Percentiles rank a stretch among this genome's conserved stretches.
These are phyloP conservation scores for Metarhizium anisopliae DNA, from an alignment of 2,329 filamentous ascomycete genomes.

Conservation along the genomic window DNA sequence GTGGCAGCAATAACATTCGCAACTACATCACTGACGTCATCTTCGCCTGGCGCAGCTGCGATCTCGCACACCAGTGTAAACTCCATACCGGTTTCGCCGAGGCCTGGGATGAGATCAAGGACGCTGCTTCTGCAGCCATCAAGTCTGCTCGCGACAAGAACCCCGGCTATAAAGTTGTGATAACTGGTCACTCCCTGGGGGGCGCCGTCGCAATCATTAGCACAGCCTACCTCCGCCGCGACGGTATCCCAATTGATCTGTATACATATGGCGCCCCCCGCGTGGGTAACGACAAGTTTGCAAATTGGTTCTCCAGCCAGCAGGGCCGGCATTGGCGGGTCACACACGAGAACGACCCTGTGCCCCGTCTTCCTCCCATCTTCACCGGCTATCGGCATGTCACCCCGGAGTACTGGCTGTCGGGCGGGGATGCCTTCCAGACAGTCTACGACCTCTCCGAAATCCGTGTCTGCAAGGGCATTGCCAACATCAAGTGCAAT, in stretches of 20 bases:
- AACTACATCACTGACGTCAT: conserved; percentile 53
- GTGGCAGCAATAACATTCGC: conserved; percentile 47
- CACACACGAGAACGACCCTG: conserved; percentile 58
- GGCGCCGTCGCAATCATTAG: conserved; percentile 55
- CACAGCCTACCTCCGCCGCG: conserved; percentile 43
- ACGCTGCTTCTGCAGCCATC: conserved; percentile 33
- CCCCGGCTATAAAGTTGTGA: conserved; percentile 43
- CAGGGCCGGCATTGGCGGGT: conserved; percentile 49
- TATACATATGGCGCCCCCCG: conserved; percentile 62
- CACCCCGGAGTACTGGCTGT: conserved; percentile 61
- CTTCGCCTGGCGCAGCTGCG: conserved; percentile 21
- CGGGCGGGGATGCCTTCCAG: conserved; percentile 21
- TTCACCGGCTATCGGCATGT: conserved; percentile 54
- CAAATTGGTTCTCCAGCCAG: conserved; percentile 43
- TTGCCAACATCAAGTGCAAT: conserved; percentile 39
- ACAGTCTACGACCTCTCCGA: conserved; percentile 28
- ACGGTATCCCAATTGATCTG: conserved; percentile 39
- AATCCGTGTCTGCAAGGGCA: conserved; percentile 39
- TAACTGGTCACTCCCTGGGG: conserved; percentile 63
- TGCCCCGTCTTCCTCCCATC: conserved; percentile 57
- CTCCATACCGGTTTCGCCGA: conserved; percentile 49
- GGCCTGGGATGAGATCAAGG: conserved; percentile 47
- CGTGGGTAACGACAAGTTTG: conserved; percentile 49
- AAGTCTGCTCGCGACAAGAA: conserved; percentile 31
- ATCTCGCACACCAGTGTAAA: conserved; percentile 32